These are phyloP conservation scores for Wickerhamiella allomyrinae DNA, from an alignment of 805 yeast genomes.

Conservation along the genomic window DNA sequence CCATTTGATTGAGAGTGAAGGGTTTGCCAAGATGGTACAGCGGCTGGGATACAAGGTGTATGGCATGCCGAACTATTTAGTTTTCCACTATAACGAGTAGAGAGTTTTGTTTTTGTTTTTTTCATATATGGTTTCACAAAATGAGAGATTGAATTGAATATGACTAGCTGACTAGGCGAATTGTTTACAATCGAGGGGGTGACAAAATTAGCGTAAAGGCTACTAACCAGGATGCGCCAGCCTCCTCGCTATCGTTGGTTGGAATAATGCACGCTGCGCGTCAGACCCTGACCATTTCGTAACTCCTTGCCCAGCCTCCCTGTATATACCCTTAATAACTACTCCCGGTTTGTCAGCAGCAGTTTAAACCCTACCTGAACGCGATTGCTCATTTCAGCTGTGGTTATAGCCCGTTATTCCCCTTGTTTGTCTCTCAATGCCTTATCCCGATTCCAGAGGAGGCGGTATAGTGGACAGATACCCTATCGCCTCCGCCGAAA, in stretches of 20 bases:
- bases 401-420: background rate
- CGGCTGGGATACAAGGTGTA: conserved; percentile 79
- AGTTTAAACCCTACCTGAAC: background rate
- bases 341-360: too few species aligned
- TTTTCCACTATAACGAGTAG: conserved; percentile 73
- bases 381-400: background rate
- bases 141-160: too few species aligned
- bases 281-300: too few species aligned
- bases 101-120: background rate
- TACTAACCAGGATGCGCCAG: too few species aligned
- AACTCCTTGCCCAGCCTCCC: too few species aligned
- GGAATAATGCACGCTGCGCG: too few species aligned
- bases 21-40: conserved; percentile 92
- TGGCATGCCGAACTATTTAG: conserved; percentile 91
- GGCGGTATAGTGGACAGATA: background rate
- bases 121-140: conserved; percentile 2
- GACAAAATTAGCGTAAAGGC: too few species aligned
- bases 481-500: background rate
- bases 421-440: background rate
- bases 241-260: too few species aligned
- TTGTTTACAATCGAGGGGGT: too few species aligned
- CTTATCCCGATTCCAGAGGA: background rate
- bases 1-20: conserved; percentile 93
- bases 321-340: too few species aligned
- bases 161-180: too few species aligned